Conservation (phyloP, 352 stramenopile species). For the Phytopythium delawarense region DNA sequence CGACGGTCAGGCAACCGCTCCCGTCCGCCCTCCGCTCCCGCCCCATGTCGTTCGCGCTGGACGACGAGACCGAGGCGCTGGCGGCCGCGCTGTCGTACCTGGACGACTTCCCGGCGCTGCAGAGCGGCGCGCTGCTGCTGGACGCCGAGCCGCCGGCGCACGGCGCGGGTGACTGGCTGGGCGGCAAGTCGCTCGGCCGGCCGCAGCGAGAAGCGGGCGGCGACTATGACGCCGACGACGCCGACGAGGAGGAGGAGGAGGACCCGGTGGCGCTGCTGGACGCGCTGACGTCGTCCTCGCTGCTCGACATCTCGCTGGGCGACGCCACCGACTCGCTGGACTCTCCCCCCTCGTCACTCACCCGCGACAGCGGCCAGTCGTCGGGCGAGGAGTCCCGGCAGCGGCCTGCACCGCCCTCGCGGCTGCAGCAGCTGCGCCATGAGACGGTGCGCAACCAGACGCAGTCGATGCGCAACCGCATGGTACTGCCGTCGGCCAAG, state of each 20-base stretch:
- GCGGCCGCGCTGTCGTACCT: constrained; percentile 25
- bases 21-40: too few relatives aligned
- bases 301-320: constrained; percentile 3
- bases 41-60: constrained; percentile 13
- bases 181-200: neutral
- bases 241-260: constrained; percentile 5
- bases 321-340: too few relatives aligned
- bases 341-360: too few relatives aligned
- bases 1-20: too few relatives aligned
- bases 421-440: constrained; percentile 1
- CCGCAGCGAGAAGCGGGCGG: neutral
- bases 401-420: neutral
- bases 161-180: constrained; percentile 1
- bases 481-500: neutral
- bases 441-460: neutral
- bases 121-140: constrained; percentile 19
- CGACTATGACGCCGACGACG: constrained; percentile 10
- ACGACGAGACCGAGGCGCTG: constrained; percentile 20
- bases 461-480: constrained; percentile 3
- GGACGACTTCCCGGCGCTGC: constrained; percentile 22
- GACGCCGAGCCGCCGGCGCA: constrained; percentile 17
- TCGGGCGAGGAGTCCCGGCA: constrained; percentile 6
- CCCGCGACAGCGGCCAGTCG: neutral
- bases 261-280: constrained; percentile 19
- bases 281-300: constrained; percentile 8